Evolutionary conservation across 2,329 filamentous ascomycete species (phyloP).

Genomic region (Alternaria burnsii): DNA sequence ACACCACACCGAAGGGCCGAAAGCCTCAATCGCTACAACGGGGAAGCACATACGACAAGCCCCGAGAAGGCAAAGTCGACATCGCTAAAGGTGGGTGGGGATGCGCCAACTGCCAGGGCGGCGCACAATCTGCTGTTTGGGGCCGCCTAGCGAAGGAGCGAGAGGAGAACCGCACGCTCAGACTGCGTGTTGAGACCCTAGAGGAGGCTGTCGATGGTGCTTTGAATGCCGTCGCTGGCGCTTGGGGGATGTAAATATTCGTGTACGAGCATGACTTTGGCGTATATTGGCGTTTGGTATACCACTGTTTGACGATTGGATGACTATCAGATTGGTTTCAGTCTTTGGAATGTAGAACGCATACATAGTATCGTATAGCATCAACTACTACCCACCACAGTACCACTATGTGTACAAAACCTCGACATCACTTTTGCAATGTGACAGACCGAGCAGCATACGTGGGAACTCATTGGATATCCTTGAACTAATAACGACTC

Average conservation of each 20-base stretch:
- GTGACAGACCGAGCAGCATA: background rate
- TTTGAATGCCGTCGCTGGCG: conserved; percentile 60
- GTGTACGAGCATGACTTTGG: conserved; percentile 10
- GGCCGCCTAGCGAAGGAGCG: conserved; percentile 59
- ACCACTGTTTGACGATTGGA: conserved; percentile 8
- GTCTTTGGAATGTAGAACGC: background rate
- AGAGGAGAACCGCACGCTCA: conserved; percentile 65
- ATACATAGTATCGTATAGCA: conserved; percentile 5
- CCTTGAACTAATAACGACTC: background rate
- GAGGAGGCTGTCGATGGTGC: conserved; percentile 65
- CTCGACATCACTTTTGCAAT: background rate
- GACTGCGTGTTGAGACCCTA: conserved; percentile 61
- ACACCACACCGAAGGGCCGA: conserved; percentile 40
- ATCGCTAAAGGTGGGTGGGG: conserved; percentile 40
- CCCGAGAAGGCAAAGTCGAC: conserved; percentile 51
- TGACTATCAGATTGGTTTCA: conserved; percentile 3
- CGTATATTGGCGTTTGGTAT: conserved; percentile 14
- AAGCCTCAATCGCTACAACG: conserved; percentile 43
- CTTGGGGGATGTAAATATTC: conserved; percentile 34
- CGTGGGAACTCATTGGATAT: background rate
- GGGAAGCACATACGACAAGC: conserved; percentile 49
- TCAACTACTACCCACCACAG: background rate
- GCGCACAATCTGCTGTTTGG: conserved; percentile 60
- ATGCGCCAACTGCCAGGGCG: conserved; percentile 48
- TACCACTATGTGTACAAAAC: background rate